Conservation (phyloP, 352 stramenopile species). For the Phytophthora constricta region DNA sequence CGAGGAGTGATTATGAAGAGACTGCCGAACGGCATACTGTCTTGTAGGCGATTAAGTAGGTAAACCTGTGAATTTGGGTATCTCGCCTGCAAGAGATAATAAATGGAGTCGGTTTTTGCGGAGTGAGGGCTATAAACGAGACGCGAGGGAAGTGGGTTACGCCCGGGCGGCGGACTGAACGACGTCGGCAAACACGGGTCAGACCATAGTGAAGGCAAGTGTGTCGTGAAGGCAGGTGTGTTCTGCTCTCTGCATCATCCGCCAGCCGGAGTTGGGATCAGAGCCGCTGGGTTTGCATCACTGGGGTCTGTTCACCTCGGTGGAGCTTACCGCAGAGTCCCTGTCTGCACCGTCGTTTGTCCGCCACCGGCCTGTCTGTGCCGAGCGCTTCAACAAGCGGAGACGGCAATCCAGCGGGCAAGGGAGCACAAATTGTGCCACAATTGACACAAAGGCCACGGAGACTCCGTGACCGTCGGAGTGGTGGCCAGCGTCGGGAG, state of each 20-base stretch:
- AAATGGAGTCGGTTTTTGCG: slow-evolving; percentile 42
- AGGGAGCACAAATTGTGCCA: not conserved
- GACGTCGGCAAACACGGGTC: not conserved
- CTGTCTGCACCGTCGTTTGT: not conserved
- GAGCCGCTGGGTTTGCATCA: not conserved
- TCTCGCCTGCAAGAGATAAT: slow-evolving; percentile 15
- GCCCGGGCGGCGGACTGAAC: slow-evolving; percentile 11
- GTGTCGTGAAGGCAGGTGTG: not conserved
- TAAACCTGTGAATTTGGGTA: not conserved
- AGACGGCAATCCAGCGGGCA: slow-evolving; percentile 10
- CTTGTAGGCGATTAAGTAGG: not conserved
- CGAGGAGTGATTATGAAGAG: slow-evolving; percentile 16
- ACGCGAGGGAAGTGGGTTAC: not conserved
- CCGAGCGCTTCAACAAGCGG: slow-evolving; percentile 17
- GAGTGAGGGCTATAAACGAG: not conserved
- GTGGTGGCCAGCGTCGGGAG: not conserved
- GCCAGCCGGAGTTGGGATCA: not conserved
- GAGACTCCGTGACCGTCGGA: too few relatives aligned
- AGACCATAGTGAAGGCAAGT: too few relatives aligned
- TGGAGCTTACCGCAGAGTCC: too few relatives aligned
- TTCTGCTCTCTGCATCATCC: not conserved
- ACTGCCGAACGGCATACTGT: too few relatives aligned
- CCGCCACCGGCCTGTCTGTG: slow-evolving; percentile 2
- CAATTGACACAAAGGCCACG: not conserved
- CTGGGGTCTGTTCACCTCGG: not conserved